Percentiles rank a stretch among this genome's conserved stretches.
Conservation (phyloP, 768 basidiomycete genomes). For the Scleroderma citrinum region DNA sequence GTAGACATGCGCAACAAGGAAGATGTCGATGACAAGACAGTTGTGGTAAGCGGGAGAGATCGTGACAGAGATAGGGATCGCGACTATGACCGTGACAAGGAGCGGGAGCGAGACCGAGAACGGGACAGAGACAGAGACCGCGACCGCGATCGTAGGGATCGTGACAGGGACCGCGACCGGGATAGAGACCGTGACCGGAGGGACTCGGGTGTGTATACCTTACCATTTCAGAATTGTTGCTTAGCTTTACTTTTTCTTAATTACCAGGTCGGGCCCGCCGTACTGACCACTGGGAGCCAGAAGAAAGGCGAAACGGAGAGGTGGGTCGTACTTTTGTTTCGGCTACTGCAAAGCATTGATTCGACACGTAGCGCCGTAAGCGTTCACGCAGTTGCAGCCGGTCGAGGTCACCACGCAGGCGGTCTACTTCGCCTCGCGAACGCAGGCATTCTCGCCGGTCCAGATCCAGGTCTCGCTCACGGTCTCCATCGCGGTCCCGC, state of each 20-base stretch:
- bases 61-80: slow-evolving; percentile 35
- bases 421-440: slow-evolving; percentile 57
- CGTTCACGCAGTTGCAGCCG: slow-evolving; percentile 63
- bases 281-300: slow-evolving; percentile 81
- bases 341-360: neutral
- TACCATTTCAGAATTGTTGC: neutral
- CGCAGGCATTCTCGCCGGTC: slow-evolving; percentile 53
- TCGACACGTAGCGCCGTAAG: slow-evolving; percentile 48
- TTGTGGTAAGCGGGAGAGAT: slow-evolving; percentile 36
- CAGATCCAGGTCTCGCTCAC: slow-evolving; percentile 59
- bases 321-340: slow-evolving; percentile 17
- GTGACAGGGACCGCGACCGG: slow-evolving; percentile 37
- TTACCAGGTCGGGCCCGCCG: slow-evolving; percentile 41
- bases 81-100: slow-evolving; percentile 30
- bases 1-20: slow-evolving; percentile 80
- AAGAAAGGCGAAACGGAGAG: slow-evolving; percentile 66
- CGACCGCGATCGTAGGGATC: slow-evolving; percentile 31
- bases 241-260: slow-evolving; percentile 1
- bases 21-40: slow-evolving; percentile 59
- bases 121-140: slow-evolving; percentile 34
- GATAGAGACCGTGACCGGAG: slow-evolving; percentile 46
- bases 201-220: slow-evolving; percentile 45
- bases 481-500: slow-evolving; percentile 43
- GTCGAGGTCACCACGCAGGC: slow-evolving; percentile 61
- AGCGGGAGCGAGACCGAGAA: slow-evolving; percentile 12